These are phyloP conservation scores for Candolleomyces efflorescens DNA, from an alignment of 768 basidiomycete species.

Conservation along the genomic window DNA sequence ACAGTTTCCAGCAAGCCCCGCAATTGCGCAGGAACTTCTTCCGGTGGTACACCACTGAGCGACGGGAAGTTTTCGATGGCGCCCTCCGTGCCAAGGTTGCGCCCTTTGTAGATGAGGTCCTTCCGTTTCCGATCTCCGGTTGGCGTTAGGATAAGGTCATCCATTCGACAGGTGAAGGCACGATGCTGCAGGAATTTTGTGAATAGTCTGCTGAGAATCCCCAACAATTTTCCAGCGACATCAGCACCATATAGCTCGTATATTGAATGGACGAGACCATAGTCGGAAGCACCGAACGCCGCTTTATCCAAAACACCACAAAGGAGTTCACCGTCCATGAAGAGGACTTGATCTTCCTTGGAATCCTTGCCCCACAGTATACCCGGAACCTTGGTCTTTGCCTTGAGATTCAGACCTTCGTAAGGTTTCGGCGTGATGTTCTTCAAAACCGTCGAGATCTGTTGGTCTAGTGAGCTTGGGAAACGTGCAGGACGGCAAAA, in stretches of 20 bases:
- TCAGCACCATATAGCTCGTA: conserved; percentile 94
- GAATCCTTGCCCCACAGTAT: conserved; percentile 80
- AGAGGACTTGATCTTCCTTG: conserved; percentile 80
- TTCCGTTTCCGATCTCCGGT: conserved; percentile 70
- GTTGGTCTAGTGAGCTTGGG: conserved; percentile 3
- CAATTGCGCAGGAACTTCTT: conserved; percentile 56
- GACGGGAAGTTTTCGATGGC: conserved; percentile 91
- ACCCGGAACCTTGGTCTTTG: conserved; percentile 87
- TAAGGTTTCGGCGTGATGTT: conserved; percentile 84
- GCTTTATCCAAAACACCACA: conserved; percentile 96
- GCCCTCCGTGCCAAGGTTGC: conserved; percentile 76
- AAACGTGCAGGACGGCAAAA: neutral
- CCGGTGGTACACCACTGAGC: conserved; percentile 43
- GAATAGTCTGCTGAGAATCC: conserved; percentile 89
- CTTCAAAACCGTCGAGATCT: conserved; percentile 92
- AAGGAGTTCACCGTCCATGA: conserved; percentile 91
- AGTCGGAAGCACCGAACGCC: conserved; percentile 94
- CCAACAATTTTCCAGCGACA: conserved; percentile 84
- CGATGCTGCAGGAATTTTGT: conserved; percentile 97
- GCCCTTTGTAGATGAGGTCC: conserved; percentile 61
- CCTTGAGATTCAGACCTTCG: conserved; percentile 78
- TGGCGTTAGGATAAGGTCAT: conserved; percentile 87
- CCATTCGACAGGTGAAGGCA: conserved; percentile 98
- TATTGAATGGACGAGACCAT: conserved; percentile 94
- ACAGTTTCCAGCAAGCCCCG: conserved; percentile 81